Evolutionary conservation across 2,329 filamentous ascomycete genomes (phyloP).

Genomic region (Pestalotiopsis sp.): DNA sequence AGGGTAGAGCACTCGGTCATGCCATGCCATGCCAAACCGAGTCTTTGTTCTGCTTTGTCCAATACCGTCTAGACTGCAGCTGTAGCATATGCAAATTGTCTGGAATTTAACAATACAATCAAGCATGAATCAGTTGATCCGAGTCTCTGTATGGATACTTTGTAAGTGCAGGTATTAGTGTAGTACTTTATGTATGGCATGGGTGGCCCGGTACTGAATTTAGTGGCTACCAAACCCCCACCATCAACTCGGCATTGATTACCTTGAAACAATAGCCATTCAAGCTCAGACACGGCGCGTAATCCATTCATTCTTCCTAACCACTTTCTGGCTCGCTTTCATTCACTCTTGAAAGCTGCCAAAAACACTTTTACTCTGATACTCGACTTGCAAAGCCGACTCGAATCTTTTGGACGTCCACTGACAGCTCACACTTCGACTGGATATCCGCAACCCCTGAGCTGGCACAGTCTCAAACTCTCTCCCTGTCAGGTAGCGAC

Average conservation of each 20-base stretch:
- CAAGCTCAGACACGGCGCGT: constrained; percentile 9
- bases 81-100: background rate
- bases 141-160: background rate
- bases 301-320: constrained; percentile 2
- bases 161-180: background rate
- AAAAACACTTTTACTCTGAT: background rate
- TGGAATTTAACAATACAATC: background rate
- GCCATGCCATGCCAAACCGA: background rate
- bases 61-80: background rate
- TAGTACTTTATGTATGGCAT: background rate
- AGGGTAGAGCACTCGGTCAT: background rate
- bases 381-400: background rate
- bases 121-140: background rate
- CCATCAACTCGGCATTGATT: constrained; percentile 5
- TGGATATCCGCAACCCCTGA: background rate
- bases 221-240: background rate
- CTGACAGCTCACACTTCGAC: background rate
- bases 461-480: background rate
- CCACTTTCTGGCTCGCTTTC: background rate
- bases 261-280: constrained; percentile 10
- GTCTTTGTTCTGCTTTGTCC: background rate
- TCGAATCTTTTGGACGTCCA: background rate
- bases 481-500: background rate
- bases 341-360: background rate
- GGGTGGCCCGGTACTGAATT: background rate